A percentile compares a stretch with the other conserved stretches of the same genome.
These are phyloP conservation scores for Cystobasidium onofrii DNA, from an alignment of 768 basidiomycete genomes.

Conservation along the genomic window DNA sequence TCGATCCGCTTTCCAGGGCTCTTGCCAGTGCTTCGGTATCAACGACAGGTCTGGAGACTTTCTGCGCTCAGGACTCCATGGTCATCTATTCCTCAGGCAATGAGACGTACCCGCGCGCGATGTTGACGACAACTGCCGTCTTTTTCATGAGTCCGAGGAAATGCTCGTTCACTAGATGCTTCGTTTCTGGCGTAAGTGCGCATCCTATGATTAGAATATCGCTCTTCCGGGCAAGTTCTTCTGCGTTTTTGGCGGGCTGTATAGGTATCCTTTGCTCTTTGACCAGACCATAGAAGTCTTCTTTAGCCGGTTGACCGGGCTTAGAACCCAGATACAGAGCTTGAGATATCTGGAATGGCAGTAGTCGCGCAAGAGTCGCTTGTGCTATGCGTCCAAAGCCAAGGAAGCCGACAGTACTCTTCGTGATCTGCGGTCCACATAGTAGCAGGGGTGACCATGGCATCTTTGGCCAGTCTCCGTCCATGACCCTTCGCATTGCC, in stretches of 20 bases:
- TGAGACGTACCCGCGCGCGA: conserved; percentile 56
- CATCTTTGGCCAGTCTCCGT: conserved; percentile 59
- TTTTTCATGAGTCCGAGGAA: conserved; percentile 80
- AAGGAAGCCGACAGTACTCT: conserved; percentile 69
- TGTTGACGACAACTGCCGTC: conserved; percentile 73
- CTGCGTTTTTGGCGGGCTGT: conserved; percentile 45
- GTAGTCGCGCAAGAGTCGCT: conserved; percentile 65
- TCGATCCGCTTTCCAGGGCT: conserved; percentile 66
- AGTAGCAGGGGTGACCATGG: conserved; percentile 73
- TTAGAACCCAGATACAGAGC: conserved; percentile 62
- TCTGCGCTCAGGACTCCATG: no score
- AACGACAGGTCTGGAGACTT: conserved; percentile 54
- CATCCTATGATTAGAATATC: conserved; percentile 75
- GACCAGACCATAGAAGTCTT: conserved; percentile 37
- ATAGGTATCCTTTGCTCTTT: conserved; percentile 30
- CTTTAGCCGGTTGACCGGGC: conserved; percentile 40
- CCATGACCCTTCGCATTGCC: conserved; percentile 16
- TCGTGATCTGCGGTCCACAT: conserved; percentile 56
- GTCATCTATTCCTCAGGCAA: no score
- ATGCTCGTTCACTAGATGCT: conserved; percentile 61
- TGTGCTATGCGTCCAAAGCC: conserved; percentile 84
- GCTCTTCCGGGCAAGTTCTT: conserved; percentile 63
- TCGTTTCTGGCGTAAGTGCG: conserved; percentile 52
- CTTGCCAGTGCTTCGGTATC: conserved; percentile 79
- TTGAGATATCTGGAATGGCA: conserved; percentile 70